A percentile compares a stretch with the other conserved stretches of the same genome.
These are phyloP conservation scores for Exidia glandulosa DNA, from an alignment of 768 basidiomycete species.

Conservation along the genomic window DNA sequence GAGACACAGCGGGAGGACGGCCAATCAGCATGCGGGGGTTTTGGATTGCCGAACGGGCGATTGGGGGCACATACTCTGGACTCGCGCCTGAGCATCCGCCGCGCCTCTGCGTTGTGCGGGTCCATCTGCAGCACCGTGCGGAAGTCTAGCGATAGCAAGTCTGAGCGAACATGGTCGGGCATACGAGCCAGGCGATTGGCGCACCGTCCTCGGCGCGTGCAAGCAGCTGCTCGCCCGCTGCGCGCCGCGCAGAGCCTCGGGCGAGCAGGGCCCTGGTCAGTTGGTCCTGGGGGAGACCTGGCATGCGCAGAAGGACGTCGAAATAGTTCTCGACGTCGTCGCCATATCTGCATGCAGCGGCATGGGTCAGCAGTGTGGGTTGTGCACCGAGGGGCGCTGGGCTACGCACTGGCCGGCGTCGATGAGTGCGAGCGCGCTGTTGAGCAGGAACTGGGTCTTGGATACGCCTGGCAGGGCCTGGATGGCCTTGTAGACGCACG, in stretches of 20 bases:
- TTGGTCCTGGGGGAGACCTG: slow-evolving; percentile 40
- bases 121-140: slow-evolving; percentile 49
- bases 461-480: slow-evolving; percentile 30
- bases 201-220: slow-evolving; percentile 50
- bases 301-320: slow-evolving; percentile 54
- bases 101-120: slow-evolving; percentile 38
- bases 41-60: too few species aligned
- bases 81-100: slow-evolving; percentile 29
- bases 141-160: slow-evolving; percentile 33
- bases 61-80: not conserved
- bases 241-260: slow-evolving; percentile 47
- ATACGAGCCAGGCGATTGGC: slow-evolving; percentile 10
- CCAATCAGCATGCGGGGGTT: not conserved
- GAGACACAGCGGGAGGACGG: slow-evolving; percentile 4
- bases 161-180: not conserved
- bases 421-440: slow-evolving; percentile 38
- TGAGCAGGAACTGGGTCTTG: slow-evolving; percentile 41
- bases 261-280: slow-evolving; percentile 45
- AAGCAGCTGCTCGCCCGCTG: slow-evolving; percentile 42
- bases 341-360: slow-evolving; percentile 44
- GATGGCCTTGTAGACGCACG: slow-evolving; percentile 19
- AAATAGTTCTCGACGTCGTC: slow-evolving; percentile 53
- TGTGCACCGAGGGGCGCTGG: not conserved
- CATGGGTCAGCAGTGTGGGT: not conserved
- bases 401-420: slow-evolving; percentile 36